Conservation (phyloP, 208 protist species). For the Porcisia hertigi region DNA sequence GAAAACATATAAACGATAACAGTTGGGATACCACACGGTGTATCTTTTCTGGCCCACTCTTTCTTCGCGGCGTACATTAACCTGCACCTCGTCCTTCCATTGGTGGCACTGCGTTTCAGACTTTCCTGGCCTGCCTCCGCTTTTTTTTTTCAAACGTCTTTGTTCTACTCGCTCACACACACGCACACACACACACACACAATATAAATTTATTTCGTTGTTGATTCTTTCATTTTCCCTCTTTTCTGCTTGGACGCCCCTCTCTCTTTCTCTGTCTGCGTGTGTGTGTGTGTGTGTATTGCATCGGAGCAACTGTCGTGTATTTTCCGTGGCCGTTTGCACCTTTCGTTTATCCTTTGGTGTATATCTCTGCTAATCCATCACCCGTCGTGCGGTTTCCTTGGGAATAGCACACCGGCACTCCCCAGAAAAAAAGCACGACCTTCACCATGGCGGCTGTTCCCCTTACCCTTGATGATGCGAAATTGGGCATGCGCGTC, state of each 20-base stretch:
- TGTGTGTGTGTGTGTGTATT: background rate
- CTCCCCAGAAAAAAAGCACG: background rate
- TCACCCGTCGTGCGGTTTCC: background rate
- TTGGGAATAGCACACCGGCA: background rate
- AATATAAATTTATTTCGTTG: background rate
- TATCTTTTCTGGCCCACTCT: background rate
- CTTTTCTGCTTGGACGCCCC: background rate
- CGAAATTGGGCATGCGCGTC: slow-evolving; percentile 69
- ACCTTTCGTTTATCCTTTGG: background rate
- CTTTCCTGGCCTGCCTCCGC: background rate
- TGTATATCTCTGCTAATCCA: background rate
- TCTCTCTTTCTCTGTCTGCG: too few species aligned
- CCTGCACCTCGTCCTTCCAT: background rate
- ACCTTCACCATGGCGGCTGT: slow-evolving; percentile 8
- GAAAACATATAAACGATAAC: background rate
- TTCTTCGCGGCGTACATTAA: background rate
- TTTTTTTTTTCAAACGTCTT: too few species aligned
- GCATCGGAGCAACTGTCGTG: background rate
- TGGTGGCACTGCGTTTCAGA: background rate
- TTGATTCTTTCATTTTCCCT: background rate
- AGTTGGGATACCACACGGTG: background rate
- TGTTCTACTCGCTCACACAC: too few species aligned
- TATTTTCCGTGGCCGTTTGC: background rate
- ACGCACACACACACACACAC: too few species aligned
- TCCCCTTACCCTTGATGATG: slow-evolving; percentile 27